Evolutionary conservation across 306 rosid species (phyloP).

Genomic region (Malus domestica): DNA sequence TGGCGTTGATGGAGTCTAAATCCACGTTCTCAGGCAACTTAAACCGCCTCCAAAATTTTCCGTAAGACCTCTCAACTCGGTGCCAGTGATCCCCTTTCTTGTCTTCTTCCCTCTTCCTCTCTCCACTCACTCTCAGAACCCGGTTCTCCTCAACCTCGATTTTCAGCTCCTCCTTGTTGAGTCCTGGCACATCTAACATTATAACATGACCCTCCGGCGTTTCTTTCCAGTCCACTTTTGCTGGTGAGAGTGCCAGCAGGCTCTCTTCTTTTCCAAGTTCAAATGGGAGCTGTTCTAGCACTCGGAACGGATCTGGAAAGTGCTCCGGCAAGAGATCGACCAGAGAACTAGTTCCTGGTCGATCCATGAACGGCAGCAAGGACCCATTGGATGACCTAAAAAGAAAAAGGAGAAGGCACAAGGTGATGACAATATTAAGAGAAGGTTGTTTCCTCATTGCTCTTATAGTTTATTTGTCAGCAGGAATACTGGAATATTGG

Average conservation of each 20-base stretch:
- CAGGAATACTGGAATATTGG: not conserved
- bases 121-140: conserved; percentile 58
- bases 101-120: conserved; percentile 49
- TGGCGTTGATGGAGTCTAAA: conserved; percentile 50
- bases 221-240: conserved; percentile 69
- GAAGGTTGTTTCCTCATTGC: conserved; percentile 24
- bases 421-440: not conserved
- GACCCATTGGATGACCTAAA: conserved; percentile 31
- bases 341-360: conserved; percentile 20
- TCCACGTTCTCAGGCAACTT: conserved; percentile 53
- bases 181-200: conserved; percentile 58
- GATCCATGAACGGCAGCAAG: conserved; percentile 41
- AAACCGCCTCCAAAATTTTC: conserved; percentile 68
- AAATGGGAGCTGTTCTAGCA: conserved; percentile 49
- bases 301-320: conserved; percentile 43
- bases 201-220: conserved; percentile 52
- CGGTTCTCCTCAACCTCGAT: conserved; percentile 55
- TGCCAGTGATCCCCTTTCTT: conserved; percentile 60
- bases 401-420: conserved; percentile 15
- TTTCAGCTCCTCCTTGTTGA: conserved; percentile 48
- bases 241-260: conserved; percentile 23
- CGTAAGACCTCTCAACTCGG: conserved; percentile 49
- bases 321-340: conserved; percentile 31
- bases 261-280: conserved; percentile 36
- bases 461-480: not conserved